Evolutionary conservation across 331 rosid genomes (phyloP).

Genomic region (Malus hybrid): DNA sequence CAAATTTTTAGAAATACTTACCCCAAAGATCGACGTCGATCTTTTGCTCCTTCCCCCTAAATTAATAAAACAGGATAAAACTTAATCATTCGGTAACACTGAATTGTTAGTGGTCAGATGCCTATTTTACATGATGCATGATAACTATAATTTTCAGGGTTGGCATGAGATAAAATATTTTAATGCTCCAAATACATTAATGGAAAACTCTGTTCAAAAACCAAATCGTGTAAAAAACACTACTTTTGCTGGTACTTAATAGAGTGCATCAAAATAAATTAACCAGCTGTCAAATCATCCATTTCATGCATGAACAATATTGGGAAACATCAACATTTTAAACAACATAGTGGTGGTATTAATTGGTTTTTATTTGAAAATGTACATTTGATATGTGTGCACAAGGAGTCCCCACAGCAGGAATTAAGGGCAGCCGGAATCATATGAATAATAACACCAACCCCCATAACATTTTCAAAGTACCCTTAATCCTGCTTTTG

Average conservation of each 20-base stretch:
- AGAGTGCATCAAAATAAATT: too few species aligned
- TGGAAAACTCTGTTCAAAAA: background rate
- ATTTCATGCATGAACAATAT: background rate
- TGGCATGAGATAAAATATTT: background rate
- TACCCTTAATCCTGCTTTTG: background rate
- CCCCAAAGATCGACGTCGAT: conserved; percentile 55
- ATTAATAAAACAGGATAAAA: conserved; percentile 7
- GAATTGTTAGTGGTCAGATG: background rate
- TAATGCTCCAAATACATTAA: background rate
- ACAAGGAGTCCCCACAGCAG: background rate
- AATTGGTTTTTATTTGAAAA: background rate
- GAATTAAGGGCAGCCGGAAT: background rate
- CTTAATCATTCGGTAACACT: conserved; percentile 6
- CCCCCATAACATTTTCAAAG: background rate
- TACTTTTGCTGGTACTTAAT: too few species aligned
- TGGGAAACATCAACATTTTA: background rate
- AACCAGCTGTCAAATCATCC: background rate
- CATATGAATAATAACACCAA: background rate
- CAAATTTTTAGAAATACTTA: conserved; percentile 23
- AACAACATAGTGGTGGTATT: background rate
- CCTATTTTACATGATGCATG: background rate
- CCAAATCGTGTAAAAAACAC: background rate
- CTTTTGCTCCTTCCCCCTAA: conserved; percentile 41
- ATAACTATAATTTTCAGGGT: background rate
- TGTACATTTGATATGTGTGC: background rate